phyloP scores from a whole-genome alignment of 768 basidiomycete genomes.

The Tulasnella sp. region DNA sequence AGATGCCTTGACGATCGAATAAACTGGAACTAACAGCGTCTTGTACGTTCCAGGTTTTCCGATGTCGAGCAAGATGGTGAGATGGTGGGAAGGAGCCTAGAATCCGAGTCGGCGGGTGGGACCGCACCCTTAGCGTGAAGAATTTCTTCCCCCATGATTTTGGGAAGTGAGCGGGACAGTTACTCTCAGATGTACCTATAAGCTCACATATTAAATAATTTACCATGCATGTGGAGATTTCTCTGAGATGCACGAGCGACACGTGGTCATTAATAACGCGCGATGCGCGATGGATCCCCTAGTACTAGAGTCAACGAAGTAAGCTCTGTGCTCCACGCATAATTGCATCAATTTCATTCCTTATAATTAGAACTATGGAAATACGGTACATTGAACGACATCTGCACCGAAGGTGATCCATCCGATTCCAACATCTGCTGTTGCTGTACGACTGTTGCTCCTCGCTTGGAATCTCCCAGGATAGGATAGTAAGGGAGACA shows the following conservation, averaged over 20 bases:
- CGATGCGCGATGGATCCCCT: conserved; percentile 12
- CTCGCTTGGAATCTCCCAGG: neutral
- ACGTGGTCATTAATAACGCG: conserved; percentile 2
- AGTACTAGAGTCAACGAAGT: conserved; percentile 31
- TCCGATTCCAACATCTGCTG: conserved; percentile 8
- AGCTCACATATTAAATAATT: neutral
- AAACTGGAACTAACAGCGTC: too few relatives aligned
- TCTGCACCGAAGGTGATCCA: conserved; percentile 32
- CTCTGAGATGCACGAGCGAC: neutral
- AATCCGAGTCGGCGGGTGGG: too few relatives aligned
- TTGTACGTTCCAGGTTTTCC: too few relatives aligned
- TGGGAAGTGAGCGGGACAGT: too few relatives aligned
- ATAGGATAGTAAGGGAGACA: neutral
- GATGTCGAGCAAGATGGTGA: too few relatives aligned
- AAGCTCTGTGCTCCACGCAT: neutral
- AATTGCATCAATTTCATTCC: neutral
- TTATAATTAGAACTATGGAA: conserved; percentile 22
- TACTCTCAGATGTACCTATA: too few relatives aligned
- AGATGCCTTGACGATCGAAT: too few relatives aligned
- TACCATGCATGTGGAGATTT: neutral
- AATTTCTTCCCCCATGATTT: too few relatives aligned
- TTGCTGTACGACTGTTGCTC: neutral
- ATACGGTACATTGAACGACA: conserved; percentile 28
- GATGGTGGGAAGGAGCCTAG: too few relatives aligned
- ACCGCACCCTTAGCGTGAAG: too few relatives aligned